Evolutionary conservation across 345 rosid genomes (phyloP), one percentile per base, ranked within the genome.

Genomic region (Citrus australasica): DNA sequence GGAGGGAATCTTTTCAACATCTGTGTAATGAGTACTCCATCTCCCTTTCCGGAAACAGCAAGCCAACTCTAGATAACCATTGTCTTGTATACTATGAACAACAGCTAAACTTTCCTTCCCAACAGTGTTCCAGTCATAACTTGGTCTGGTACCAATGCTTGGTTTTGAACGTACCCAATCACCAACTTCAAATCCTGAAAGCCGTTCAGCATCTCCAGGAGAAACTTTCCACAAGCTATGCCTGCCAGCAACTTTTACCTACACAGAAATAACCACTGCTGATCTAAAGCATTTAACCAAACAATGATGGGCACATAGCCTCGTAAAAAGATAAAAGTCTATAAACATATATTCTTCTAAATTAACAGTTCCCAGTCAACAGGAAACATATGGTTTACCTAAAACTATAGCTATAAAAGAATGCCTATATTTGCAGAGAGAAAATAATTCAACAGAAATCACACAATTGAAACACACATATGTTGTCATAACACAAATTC

Each of bases 131-230:
- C 97, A 94, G 80, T 96, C 98, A 83, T 94, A 96, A 81, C 98
- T 94, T 66, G 97, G 98, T 84, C 99, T 91, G 70, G 77, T 85
- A 76, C 99, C 99, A 68, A 96, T 85, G 79, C 95, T 88, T 25
- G 97, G 98, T 79, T 90, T 96, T 71, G 97, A 94, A 71, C 91
- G 97, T 60, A 96, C 98, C 99, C 98, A 96, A 71, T 96, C 98
- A 86, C 99, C 97, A 67, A 92, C 98, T 86, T 94, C 97, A 82
- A 92, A 94, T 81, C 99, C 99, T 40, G 98, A 87, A 84, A 96
- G 98, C 58, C 89, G 89, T 86, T 96, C 98, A 38, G 94, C 97
- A 92, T 92, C 99, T 78, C 99, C 98, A 30, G 99, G 97, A 75
- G 99, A 94, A 83, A 94, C 90, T 78, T 85, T 94, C 99, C 99